Evolutionary conservation across 225 moss, liverwort and hornwort genomes (phyloP), one percentile per base, ranked within the genome.

Genomic region (Polytrichum formosum): DNA sequence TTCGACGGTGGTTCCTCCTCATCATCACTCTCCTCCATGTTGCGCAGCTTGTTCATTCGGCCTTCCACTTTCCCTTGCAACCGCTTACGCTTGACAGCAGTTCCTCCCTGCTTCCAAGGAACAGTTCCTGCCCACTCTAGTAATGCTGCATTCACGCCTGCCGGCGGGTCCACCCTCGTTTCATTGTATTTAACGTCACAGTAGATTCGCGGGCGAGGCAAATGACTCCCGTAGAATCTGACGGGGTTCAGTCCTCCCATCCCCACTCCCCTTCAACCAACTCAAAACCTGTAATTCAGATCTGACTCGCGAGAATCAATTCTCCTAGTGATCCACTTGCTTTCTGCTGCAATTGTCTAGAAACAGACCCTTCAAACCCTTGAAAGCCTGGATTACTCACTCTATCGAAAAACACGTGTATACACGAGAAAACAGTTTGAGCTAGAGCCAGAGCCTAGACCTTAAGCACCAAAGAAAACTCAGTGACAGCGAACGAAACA

Each of bases 21-120:
- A 3, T 4, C 68, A 0, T 71, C 82, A 63, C 79, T 78, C 28
- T 82, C 85, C 5, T 66, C 28, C 67, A 67, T 68, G 18, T 77
- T 58, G 21, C 75, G 79, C 62, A 86, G 59, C 37, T 78, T 86
- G 56, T 70, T 82, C 25, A 86, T 70, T 6, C 83, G 74, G 6
- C 86, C 86, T 59, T 86, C 86, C 13, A 83, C 80, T 69, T 78
- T 86, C 1, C 86, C 86, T 66, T 83, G 86, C 82, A 83, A 71
- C 0, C 83, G 82, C 1, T 68, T 35, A 10, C 73, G 63, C 64
- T 83, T 83, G 27, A 27, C 62, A 5, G 82, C 79, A 8, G 77
- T 64, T 20, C 86, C 86, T 1, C 86, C 86, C 86, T 82, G 82
- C 5, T 74, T 75, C 86, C 86, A 86, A 69, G 77, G 80, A 0